A percentile compares a stretch with the other conserved stretches of the same genome.
phyloP scores from a whole-genome alignment of 495 filamentous ascomycete species.

The Ascodesmis nigricans region DNA sequence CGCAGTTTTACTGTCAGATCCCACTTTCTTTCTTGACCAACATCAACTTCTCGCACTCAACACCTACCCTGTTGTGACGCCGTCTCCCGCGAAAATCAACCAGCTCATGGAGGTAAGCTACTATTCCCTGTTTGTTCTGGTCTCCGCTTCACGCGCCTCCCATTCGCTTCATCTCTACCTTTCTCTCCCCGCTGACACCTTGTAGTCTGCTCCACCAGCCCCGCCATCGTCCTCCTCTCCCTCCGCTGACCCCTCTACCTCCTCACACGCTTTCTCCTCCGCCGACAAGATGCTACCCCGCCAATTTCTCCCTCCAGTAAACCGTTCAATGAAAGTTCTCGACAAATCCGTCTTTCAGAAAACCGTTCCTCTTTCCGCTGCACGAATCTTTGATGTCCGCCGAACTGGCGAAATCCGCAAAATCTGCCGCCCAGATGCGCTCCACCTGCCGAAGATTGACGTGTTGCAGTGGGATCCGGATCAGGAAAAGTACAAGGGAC shows the following conservation, averaged over 20 bases:
- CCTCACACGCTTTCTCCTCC: neutral
- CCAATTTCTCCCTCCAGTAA: slow-evolving; percentile 54
- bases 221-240: neutral
- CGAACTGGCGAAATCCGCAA: slow-evolving; percentile 46
- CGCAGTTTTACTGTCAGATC: too few relatives aligned
- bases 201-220: neutral
- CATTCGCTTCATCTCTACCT: neutral
- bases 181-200: neutral
- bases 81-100: too few relatives aligned
- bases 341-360: slow-evolving; percentile 69
- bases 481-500: slow-evolving; percentile 29
- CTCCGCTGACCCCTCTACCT: too few relatives aligned
- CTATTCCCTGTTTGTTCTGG: too few relatives aligned
- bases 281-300: slow-evolving; percentile 23
- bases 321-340: slow-evolving; percentile 54
- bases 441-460: slow-evolving; percentile 38
- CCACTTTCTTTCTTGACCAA: too few relatives aligned
- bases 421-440: slow-evolving; percentile 36
- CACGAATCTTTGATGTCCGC: slow-evolving; percentile 44
- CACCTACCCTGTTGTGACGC: too few relatives aligned
- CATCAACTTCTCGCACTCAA: too few relatives aligned
- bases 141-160: too few relatives aligned
- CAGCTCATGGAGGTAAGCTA: too few relatives aligned
- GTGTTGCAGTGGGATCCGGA: slow-evolving; percentile 31
- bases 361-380: slow-evolving; percentile 53